phyloP scores from a whole-genome alignment of 2,329 filamentous ascomycete species.

The Amesomyces nigricolor region DNA sequence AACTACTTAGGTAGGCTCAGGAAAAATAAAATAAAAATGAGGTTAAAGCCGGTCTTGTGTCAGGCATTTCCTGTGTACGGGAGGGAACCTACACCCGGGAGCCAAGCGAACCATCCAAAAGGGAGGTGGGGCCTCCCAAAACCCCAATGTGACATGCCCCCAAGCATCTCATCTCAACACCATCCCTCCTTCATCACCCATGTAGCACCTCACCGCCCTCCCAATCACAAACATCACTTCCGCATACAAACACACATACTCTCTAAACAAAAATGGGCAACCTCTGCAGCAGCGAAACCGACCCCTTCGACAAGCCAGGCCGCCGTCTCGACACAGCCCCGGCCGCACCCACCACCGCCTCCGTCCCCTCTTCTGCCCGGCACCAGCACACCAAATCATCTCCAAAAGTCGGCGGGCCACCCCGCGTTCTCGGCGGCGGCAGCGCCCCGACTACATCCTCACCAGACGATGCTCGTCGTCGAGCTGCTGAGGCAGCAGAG shows the following conservation, averaged over 20 bases:
- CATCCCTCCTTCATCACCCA: neutral
- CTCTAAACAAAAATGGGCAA: conserved; percentile 63
- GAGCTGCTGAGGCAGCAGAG: neutral
- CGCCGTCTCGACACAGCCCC: conserved; percentile 61
- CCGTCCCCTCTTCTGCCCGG: conserved; percentile 40
- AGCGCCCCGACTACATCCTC: neutral
- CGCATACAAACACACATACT: neutral
- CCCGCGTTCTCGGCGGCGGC: conserved; percentile 57
- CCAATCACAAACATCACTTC: neutral
- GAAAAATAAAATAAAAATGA: too few species aligned
- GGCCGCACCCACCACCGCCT: conserved; percentile 44
- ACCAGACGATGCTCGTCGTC: too few species aligned
- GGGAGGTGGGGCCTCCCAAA: too few species aligned
- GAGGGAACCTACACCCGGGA: too few species aligned
- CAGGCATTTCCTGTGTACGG: too few species aligned
- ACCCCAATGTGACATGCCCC: neutral
- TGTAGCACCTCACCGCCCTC: too few species aligned
- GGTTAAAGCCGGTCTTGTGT: too few species aligned
- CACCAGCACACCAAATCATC: conserved; percentile 27
- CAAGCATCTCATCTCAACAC: neutral
- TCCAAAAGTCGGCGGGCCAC: conserved; percentile 47
- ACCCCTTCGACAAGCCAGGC: conserved; percentile 66
- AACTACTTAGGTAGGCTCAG: too few species aligned
- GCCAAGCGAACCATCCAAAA: too few species aligned
- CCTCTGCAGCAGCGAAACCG: conserved; percentile 70